These are phyloP conservation scores for Helminthosporium solani DNA, from an alignment of 2,329 filamentous ascomycete species.

Conservation along the genomic window DNA sequence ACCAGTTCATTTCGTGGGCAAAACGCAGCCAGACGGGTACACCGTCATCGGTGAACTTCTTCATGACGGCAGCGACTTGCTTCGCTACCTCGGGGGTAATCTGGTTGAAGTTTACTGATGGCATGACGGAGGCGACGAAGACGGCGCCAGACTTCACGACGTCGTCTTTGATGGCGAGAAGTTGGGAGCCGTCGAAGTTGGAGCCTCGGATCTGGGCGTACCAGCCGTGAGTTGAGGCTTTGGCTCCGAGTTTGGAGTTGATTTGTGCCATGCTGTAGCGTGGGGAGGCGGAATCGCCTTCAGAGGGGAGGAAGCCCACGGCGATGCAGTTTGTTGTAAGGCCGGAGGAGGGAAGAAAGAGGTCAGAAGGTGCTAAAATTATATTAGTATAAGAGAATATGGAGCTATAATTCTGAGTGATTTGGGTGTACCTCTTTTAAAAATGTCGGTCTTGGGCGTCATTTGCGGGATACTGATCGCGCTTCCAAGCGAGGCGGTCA, in stretches of 20 bases:
- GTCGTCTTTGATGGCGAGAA: slow-evolving; percentile 12
- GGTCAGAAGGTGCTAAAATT: slow-evolving; percentile 2
- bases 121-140: slow-evolving; percentile 17
- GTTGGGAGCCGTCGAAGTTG: slow-evolving; percentile 13
- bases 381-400: background rate
- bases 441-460: background rate
- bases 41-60: slow-evolving; percentile 16
- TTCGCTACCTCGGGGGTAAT: slow-evolving; percentile 9
- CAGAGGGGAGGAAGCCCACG: slow-evolving; percentile 16
- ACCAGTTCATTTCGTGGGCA: slow-evolving; percentile 19
- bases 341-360: slow-evolving; percentile 8
- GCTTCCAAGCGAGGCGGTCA: slow-evolving; percentile 4
- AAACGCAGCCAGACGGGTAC: slow-evolving; percentile 15
- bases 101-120: slow-evolving; percentile 12
- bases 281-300: slow-evolving; percentile 9
- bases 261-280: slow-evolving; percentile 17
- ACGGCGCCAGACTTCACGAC: slow-evolving; percentile 12
- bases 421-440: slow-evolving; percentile 2
- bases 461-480: slow-evolving; percentile 5
- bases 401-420: background rate
- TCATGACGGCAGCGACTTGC: slow-evolving; percentile 12
- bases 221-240: slow-evolving; percentile 12
- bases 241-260: slow-evolving; percentile 8
- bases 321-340: slow-evolving; percentile 14
- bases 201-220: slow-evolving; percentile 13